Evolutionary conservation across 2,329 filamentous ascomycete genomes (phyloP), one percentile per base, ranked within the genome.

Genomic region (Paradendryphiella salina): DNA sequence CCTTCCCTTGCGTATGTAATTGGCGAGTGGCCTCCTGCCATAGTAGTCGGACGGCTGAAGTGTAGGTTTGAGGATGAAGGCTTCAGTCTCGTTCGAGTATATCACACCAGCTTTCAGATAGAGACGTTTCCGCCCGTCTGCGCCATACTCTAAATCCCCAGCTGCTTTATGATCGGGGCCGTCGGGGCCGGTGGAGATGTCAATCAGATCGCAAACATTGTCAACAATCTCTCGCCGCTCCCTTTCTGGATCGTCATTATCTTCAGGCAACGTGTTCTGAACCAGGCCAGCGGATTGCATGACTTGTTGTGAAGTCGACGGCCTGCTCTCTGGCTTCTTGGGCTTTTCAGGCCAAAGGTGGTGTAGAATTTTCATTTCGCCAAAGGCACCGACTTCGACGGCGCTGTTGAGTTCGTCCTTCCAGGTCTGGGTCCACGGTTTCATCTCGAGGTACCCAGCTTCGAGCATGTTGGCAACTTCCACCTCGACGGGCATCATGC

Each of bases 371-470:
- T 97, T 97, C 75, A 94, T 87, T 73, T 99, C 94, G 0, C 93
- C 94, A 8, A 87, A 79, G 1, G 93, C 86, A 1, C 94, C 94
- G 50, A 96, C 90, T 42, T 96, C 90, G 5, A 96, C 80, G 4
- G 94, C 95, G 72, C 90, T 96, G 58, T 87, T 85, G 6, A 99
- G 77, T 73, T 99, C 93, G 65, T 96, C 92, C 44, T 82, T 82
- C 91, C 94, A 99, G 1, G 93, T 96, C 62, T 94, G 85, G 1
- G 89, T 91, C 87, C 93, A 96, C 0, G 90, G 90, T 46, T 85
- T 86, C 42, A 97, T 78, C 65, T 96, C 90, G 48, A 87, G 78
- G 68, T 96, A 99, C 5, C 93, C 92, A n/a, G 85, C 82, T 71
- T 99, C 94, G 1, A 99, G 80, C 71, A 92, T 90, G 63, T 97